Percentiles rank a stretch among this genome's conserved stretches.
These are phyloP conservation scores for Pichia exigua DNA, from an alignment of 805 yeast species.

Conservation along the genomic window DNA sequence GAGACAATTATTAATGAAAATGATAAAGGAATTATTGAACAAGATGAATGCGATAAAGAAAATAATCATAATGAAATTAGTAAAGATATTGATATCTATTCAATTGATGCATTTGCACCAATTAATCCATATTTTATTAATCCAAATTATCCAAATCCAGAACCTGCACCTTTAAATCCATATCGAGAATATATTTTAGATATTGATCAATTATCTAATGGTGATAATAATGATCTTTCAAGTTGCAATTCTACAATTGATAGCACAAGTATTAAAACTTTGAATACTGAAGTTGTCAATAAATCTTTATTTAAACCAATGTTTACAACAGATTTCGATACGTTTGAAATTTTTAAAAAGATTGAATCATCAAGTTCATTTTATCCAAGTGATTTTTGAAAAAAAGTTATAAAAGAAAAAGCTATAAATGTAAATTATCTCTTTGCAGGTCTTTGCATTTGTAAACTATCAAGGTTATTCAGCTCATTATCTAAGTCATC, in stretches of 20 bases:
- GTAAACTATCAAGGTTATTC: not conserved
- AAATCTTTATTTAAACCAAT: not conserved
- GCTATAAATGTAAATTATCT: not conserved
- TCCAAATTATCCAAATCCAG: not conserved
- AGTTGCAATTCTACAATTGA: not conserved
- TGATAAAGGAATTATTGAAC: not conserved
- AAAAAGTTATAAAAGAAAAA: not conserved
- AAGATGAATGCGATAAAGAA: not conserved
- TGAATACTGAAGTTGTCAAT: not conserved
- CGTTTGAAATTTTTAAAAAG: not conserved
- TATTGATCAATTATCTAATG: not conserved
- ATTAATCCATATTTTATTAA: not conserved
- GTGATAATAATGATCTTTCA: not conserved
- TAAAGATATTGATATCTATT: not conserved
- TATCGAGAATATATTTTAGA: not conserved
- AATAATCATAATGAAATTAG: not conserved
- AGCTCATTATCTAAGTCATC: conserved; percentile 10
- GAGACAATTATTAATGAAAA: not conserved
- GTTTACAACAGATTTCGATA: not conserved
- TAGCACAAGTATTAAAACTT: not conserved
- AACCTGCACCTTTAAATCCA: not conserved
- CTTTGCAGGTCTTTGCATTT: conserved; percentile 1
- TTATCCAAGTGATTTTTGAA: not conserved
- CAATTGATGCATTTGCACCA: not conserved
- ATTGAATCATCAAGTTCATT: not conserved